A percentile compares a stretch with the other conserved stretches of the same genome.
Evolutionary conservation across 2,329 filamentous ascomycete genomes (phyloP).

Genomic region (Neofusicoccum sp.): DNA sequence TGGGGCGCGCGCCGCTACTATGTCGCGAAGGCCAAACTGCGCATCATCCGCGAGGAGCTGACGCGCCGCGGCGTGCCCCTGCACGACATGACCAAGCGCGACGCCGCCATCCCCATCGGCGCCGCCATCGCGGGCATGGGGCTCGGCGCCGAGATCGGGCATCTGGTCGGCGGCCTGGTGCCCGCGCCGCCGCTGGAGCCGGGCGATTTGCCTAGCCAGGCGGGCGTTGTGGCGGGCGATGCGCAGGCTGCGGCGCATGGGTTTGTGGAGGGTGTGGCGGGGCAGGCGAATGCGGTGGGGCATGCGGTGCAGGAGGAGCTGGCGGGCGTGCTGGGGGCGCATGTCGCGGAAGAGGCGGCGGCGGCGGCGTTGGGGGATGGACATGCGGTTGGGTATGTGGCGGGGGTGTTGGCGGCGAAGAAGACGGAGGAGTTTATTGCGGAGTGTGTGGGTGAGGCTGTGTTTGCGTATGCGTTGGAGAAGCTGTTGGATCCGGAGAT

Average conservation of each 20-base stretch:
- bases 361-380: neutral
- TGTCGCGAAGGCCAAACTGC: neutral
- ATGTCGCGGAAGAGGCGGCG: neutral
- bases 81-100: conserved; percentile 4
- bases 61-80: neutral
- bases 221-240: neutral
- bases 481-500: conserved; percentile 14
- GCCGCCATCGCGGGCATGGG: conserved; percentile 1
- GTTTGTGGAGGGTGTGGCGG: neutral
- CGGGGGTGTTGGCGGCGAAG: conserved; percentile 11
- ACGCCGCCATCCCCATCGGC: neutral
- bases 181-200: neutral
- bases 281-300: neutral
- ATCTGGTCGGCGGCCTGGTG: neutral
- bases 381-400: conserved; percentile 5
- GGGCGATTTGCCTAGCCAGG: neutral
- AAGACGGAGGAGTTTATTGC: conserved; percentile 14
- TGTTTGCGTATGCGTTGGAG: conserved; percentile 9
- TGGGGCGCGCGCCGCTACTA: neutral
- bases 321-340: neutral
- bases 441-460: neutral
- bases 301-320: neutral
- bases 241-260: neutral
- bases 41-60: conserved; percentile 4
- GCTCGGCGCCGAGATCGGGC: neutral